Evolutionary conservation across 768 basidiomycete species (phyloP).

Genomic region (Russula earlei): DNA sequence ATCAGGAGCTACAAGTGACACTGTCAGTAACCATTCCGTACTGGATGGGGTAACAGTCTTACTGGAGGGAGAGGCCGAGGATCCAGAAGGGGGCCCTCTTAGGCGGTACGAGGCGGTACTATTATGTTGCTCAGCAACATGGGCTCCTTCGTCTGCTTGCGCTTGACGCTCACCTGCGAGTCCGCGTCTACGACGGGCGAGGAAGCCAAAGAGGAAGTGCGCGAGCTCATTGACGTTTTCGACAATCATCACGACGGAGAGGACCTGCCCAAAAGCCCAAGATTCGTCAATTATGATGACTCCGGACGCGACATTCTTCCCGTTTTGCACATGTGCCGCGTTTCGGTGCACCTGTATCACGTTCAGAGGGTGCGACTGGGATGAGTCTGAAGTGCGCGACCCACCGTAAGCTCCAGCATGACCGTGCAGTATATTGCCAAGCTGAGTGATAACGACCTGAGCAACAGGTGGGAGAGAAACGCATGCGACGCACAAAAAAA

Average conservation of each 20-base stretch:
- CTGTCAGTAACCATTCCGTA: background rate
- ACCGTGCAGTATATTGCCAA: conserved; percentile 1
- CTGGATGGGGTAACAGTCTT: background rate
- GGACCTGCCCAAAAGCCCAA: conserved; percentile 15
- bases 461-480: background rate
- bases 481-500: conserved; percentile 2
- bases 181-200: background rate
- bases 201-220: conserved; percentile 6
- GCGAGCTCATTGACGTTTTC: conserved; percentile 1
- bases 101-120: background rate
- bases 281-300: background rate
- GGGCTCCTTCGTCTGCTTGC: background rate
- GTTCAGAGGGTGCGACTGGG: background rate
- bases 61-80: background rate
- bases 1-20: background rate
- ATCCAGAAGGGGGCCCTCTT: background rate
- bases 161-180: background rate
- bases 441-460: background rate
- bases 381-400: background rate
- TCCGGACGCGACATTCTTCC: background rate
- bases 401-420: conserved; percentile 14
- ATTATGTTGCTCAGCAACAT: background rate
- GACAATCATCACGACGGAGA: conserved; percentile 11
- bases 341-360: conserved; percentile 5
- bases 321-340: background rate